These are phyloP conservation scores for Picea mariana DNA, from an alignment of 83 land plant species.

Conservation along the genomic window DNA sequence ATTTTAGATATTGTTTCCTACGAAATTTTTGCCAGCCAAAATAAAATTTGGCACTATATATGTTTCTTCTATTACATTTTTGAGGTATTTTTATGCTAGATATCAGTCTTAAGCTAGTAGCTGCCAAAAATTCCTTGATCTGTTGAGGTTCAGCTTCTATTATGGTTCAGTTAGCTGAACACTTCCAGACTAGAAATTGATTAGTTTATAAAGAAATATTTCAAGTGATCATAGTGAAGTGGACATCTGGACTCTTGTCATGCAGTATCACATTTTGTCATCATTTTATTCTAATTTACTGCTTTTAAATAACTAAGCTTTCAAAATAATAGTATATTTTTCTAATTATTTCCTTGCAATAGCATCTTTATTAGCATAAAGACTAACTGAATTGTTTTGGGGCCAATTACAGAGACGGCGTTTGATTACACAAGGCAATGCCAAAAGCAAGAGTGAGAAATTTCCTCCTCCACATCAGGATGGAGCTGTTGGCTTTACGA, in stretches of 20 bases:
- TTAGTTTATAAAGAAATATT: too few species aligned
- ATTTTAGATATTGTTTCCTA: neutral
- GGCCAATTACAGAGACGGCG: conserved; percentile 59
- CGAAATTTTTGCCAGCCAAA: neutral
- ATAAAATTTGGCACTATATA: too few species aligned
- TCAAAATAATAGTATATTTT: too few species aligned
- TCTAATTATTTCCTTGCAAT: too few species aligned
- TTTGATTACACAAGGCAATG: conserved; percentile 64
- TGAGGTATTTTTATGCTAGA: neutral
- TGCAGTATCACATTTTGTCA: too few species aligned
- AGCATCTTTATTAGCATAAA: too few species aligned
- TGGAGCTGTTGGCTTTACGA: conserved; percentile 66
- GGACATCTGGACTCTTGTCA: too few species aligned
- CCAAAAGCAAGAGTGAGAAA: conserved; percentile 90
- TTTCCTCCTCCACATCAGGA: conserved; percentile 85
- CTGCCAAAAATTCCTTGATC: neutral
- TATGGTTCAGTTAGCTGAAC: neutral
- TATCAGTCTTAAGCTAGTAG: neutral
- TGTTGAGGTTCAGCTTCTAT: neutral
- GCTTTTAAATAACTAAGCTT: too few species aligned
- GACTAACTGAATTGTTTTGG: too few species aligned
- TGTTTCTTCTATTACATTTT: neutral
- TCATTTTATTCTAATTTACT: too few species aligned
- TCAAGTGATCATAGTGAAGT: too few species aligned
- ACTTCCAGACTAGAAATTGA: too few species aligned